Evolutionary conservation across 2,329 filamentous ascomycete species (phyloP), one percentile per base, ranked within the genome.

Genomic region (Venturia nashicola): DNA sequence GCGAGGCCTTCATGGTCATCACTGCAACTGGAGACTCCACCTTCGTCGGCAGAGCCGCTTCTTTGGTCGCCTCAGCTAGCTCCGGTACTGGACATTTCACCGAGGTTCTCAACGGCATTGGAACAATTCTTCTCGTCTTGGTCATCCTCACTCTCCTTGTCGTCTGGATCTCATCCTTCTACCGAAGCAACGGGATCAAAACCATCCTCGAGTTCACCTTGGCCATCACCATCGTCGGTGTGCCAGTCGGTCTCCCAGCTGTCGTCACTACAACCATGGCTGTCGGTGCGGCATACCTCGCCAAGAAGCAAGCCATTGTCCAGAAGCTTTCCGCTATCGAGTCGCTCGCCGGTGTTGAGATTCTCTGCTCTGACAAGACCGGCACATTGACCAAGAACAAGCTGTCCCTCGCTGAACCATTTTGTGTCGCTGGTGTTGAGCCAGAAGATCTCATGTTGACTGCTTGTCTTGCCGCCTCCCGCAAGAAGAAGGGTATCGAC

Each of bases 401-500:
- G 82, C 85, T 96, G 27, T 93, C 90, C 68, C 82, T 96, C 59
- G 82, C 89, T 62, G 91, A 95, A 74, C 91, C 91, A 65, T 96
- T 87, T 80, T 90, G 86, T 46, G 88, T 94, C 67, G 81, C 83
- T 66, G 91, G 91, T 72, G 88, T 95, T 66, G 89, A 92, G 69
- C 83, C 88, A 43, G 89, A 94, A 76, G 90, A 95, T 71, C 87
- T 96, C 67, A 95, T 96, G 90, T 82, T 95, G 68, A 94, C 90
- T 79, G 91, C 91, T 71, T 95, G 91, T 76, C 79, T 96, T 72
- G 91, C 91, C 72, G 90, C 91, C 67, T 93, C 88, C 69, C 89
- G 90, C 80, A 96, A 94, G 85, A 93, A 92, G 84, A 95, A 95
- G 82, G 91, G 90, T 80, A 92, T 96, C 68, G 91, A 96, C 74